Base-by-base conservation (phyloP, 2,329 filamentous ascomycete genomes). In the Stromatinia cepivora region DNA sequence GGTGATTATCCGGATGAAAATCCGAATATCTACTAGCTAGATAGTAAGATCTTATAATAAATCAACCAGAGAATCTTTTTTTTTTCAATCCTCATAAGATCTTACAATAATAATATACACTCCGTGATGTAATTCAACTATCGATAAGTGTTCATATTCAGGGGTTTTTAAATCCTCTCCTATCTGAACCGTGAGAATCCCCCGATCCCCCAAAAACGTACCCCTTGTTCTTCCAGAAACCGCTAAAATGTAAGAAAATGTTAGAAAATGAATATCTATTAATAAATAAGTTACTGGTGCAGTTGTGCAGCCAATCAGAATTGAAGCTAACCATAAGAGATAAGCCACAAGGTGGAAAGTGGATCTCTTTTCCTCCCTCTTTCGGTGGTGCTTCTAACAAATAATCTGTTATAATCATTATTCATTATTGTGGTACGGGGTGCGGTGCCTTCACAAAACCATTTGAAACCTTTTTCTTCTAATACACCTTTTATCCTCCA, bases 301-400 rank as follows among this genome's bases (percentile, higher is more conserved):
- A 48, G 10, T 20, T 4, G 22, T 36, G 2, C 8, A 50, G 8
- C 59, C 59, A 62, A 62, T 53, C 62, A 53, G 1, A 9, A 42
- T 8, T 28, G 31, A 20, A 11, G 46, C 31, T 62, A 20, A 48
- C 58, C 31, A 36, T 5, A 13, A 25, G 25, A 52, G 1, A 50
- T 36, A 17, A 64, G 61, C 31, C 46, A 52, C 45, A 52, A 53
- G 8, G n/a, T 42, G 54, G 31, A 53, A 15, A 54, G 48, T n/a
- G 48, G 62, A 65, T 31, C 10, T 48, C 34, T 13, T 54, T 65
- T 54, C 62, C 36, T 54, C 39, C 48, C 62, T 64, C 48, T 64
- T 62, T 53, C 46, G 34, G n/a, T 54, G 48, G 3, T 53, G 20
- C 36, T 28, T 8, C n/a, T 20, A 53, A 53, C 48, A 64, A 64